A percentile compares a stretch with the other conserved stretches of the same genome.
Conservation (phyloP, 305 asterid species). For the Stenogyne calaminthoides region DNA sequence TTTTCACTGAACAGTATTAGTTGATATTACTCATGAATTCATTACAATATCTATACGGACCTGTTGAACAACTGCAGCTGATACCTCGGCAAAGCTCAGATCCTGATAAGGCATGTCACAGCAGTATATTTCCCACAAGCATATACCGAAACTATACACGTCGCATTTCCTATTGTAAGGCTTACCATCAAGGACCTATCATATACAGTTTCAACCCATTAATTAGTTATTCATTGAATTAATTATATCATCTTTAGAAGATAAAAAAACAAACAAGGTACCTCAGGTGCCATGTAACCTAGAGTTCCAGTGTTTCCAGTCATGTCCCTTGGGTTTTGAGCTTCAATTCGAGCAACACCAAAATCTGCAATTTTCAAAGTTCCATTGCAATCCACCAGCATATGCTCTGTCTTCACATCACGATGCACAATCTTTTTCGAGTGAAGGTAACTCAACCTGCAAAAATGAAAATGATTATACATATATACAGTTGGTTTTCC, state of each 20-base stretch:
- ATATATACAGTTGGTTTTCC: background rate
- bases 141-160: slow-evolving; percentile 48
- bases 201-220: background rate
- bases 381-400: slow-evolving; percentile 38
- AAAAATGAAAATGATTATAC: slow-evolving; percentile 2
- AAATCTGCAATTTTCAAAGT: slow-evolving; percentile 50
- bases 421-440: slow-evolving; percentile 50
- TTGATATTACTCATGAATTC: too few species aligned
- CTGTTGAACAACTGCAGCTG: slow-evolving; percentile 48
- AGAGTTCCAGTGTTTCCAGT: slow-evolving; percentile 55
- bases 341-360: slow-evolving; percentile 54
- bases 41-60: slow-evolving; percentile 7
- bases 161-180: slow-evolving; percentile 55
- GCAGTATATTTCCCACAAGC: slow-evolving; percentile 56
- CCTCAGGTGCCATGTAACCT: slow-evolving; percentile 59
- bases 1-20: too few species aligned
- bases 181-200: slow-evolving; percentile 52
- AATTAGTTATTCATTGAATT: background rate
- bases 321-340: slow-evolving; percentile 57
- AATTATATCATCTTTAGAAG: too few species aligned
- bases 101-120: slow-evolving; percentile 45
- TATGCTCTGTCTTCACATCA: slow-evolving; percentile 51
- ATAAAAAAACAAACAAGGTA: background rate
- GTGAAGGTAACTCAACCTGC: slow-evolving; percentile 55
- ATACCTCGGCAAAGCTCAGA: slow-evolving; percentile 52